Base-by-base conservation (phyloP, 768 basidiomycete species). In the Lyophyllum decastes region DNA sequence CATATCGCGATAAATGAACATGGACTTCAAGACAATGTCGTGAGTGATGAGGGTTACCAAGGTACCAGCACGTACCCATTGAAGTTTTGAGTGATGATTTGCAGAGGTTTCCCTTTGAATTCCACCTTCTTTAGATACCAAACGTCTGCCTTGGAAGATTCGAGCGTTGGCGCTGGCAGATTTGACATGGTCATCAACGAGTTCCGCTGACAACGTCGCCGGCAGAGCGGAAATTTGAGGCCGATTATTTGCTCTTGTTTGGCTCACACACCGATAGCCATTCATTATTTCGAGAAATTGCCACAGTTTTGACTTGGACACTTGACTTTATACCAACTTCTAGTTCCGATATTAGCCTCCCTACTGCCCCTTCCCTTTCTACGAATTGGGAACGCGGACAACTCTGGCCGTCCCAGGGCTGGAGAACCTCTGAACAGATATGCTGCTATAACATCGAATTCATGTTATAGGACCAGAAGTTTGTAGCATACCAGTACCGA, bases 1-100 rank as follows among this genome's bases (percentile, higher is more conserved):
- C 92, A 94, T 57, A 94, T 90, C 25, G 93, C 94, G 64, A 95
- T 92, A 62, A 95, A 90, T 0, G 92, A 94, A 67, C 94, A 95
- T 9, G 94, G 93, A 9, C 94, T 95, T 67, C 17, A 45, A 27
- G 19, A 35, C 47, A 45, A 48, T 26, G 46, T 26, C 48, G 49
- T 24, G 25, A 17, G 34, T 49, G 48, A 49, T 45, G 51, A 55
- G 2, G 16, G 38, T 52, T 5, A 17, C 3, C 27, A 22, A 54
- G 52, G 22, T 40, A 17, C 34, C 22, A 47, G 43, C 34, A 78
- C 86, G 58, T 55, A 90, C 91, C 91, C 90, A 64, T 92, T 92
- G 65, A 84, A 90, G 65, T 92, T 92, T 72, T 93, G 90, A 0
- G 89, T 92, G 51, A 93, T 86, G 57, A 92, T 86, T 67, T 86